Percentiles rank a stretch among this genome's conserved stretches.
Conservation (phyloP, 148 eudicot species). For the Amaranthus cruentus region DNA sequence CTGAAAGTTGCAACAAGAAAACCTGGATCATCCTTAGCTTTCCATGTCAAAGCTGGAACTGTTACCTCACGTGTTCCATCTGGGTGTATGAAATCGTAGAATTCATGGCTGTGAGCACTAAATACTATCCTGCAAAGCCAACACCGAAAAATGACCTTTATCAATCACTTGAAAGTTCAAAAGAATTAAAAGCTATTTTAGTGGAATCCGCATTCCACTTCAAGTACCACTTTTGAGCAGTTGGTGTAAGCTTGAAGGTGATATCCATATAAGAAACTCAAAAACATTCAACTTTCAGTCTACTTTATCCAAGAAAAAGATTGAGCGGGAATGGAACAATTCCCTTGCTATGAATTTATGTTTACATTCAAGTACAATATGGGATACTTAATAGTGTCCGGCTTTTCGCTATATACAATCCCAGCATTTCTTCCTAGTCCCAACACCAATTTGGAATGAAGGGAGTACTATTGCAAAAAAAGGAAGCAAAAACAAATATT, state of each 20-base stretch:
- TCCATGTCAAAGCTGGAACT: conserved; percentile 20
- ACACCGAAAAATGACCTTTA: not conserved
- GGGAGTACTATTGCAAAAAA: not conserved
- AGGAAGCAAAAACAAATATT: not conserved
- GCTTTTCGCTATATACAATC: not conserved
- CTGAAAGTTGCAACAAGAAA: conserved; percentile 23
- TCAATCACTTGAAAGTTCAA: conserved; percentile 6
- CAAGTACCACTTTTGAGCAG: not conserved
- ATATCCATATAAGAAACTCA: not conserved
- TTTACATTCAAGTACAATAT: not conserved
- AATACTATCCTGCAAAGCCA: conserved; percentile 19
- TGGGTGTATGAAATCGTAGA: conserved; percentile 16
- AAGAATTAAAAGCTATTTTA: not conserved
- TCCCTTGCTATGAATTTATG: no score
- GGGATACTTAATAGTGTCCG: not conserved
- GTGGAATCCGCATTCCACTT: not conserved
- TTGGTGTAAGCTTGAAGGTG: not conserved
- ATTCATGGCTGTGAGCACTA: conserved; percentile 17
- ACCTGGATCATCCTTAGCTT: conserved; percentile 16
- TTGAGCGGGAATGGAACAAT: not conserved
- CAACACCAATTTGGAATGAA: not conserved
- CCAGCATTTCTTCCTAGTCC: no score
- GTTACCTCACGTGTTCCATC: conserved; percentile 22
- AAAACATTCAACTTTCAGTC: not conserved
- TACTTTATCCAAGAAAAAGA: not conserved